These are phyloP conservation scores for Arabidopsis lyrata DNA, from an alignment of 441 rosid species.

Conservation along the genomic window DNA sequence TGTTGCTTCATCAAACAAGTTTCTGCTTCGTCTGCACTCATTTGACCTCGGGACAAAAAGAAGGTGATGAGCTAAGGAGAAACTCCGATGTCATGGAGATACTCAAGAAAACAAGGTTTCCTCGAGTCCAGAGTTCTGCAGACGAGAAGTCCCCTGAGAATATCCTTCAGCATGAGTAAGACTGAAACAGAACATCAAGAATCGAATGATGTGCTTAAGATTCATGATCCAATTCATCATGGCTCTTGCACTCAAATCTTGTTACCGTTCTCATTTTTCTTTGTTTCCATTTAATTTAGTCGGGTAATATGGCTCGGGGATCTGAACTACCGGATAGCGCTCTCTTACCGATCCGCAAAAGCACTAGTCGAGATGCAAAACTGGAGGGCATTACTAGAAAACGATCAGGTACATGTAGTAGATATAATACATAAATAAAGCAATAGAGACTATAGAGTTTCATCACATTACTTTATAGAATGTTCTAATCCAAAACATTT, in stretches of 20 bases:
- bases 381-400: slow-evolving; percentile 92
- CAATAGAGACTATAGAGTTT: not conserved
- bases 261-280: not conserved
- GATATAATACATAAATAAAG: not conserved
- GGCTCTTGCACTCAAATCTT: slow-evolving; percentile 1
- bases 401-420: slow-evolving; percentile 71
- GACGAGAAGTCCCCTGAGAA: slow-evolving; percentile 89
- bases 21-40: slow-evolving; percentile 50
- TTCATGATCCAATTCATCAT: not conserved
- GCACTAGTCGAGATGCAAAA: slow-evolving; percentile 98
- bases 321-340: slow-evolving; percentile 91
- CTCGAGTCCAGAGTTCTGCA: slow-evolving; percentile 62
- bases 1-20: slow-evolving; percentile 49
- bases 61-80: slow-evolving; percentile 48
- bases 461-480: not conserved
- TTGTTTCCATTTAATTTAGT: slow-evolving; percentile 49
- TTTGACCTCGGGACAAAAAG: slow-evolving; percentile 49
- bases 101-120: slow-evolving; percentile 60
- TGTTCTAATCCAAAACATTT: not conserved
- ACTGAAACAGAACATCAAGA: slow-evolving; percentile 29
- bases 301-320: slow-evolving; percentile 98
- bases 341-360: slow-evolving; percentile 93
- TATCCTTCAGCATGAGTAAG: slow-evolving; percentile 94
- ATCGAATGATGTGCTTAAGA: not conserved
- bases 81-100: slow-evolving; percentile 52